A percentile compares a stretch with the other conserved stretches of the same genome.
These are phyloP conservation scores for Lactarius tabidus DNA, from an alignment of 768 basidiomycete species.

Conservation along the genomic window DNA sequence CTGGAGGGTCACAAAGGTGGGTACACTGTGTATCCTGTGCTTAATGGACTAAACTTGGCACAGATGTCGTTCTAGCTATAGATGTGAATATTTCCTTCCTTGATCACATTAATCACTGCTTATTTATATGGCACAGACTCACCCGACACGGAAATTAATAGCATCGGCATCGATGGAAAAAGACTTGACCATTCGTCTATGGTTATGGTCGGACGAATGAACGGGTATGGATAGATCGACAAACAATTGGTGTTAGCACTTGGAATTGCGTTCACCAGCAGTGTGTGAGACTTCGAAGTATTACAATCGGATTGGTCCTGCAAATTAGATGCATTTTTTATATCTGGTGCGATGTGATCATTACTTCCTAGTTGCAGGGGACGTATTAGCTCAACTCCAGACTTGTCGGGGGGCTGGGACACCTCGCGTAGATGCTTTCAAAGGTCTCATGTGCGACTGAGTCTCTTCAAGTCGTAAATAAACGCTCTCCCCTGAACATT, in stretches of 20 bases:
- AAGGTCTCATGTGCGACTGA: not conserved
- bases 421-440: not conserved
- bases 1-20: conserved; percentile 79
- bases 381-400: not conserved
- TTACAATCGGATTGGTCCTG: not conserved
- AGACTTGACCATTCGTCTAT: conserved; percentile 78
- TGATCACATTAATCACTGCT: conserved; percentile 9
- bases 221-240: not conserved
- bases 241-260: not conserved
- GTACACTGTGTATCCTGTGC: conserved; percentile 21
- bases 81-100: conserved; percentile 41
- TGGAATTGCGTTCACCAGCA: not conserved
- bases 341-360: no score
- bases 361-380: not conserved
- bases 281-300: not conserved
- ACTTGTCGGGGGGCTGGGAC: not conserved
- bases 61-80: conserved; percentile 70
- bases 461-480: not conserved
- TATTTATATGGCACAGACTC: conserved; percentile 47
- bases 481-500: no score
- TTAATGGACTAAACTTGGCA: not conserved
- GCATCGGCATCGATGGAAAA: conserved; percentile 91
- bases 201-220: conserved; percentile 50
- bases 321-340: not conserved
- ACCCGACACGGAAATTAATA: conserved; percentile 69